Evolutionary conservation across 306 rosid species (phyloP).

Genomic region (cucumber (Cucumis sativus)): DNA sequence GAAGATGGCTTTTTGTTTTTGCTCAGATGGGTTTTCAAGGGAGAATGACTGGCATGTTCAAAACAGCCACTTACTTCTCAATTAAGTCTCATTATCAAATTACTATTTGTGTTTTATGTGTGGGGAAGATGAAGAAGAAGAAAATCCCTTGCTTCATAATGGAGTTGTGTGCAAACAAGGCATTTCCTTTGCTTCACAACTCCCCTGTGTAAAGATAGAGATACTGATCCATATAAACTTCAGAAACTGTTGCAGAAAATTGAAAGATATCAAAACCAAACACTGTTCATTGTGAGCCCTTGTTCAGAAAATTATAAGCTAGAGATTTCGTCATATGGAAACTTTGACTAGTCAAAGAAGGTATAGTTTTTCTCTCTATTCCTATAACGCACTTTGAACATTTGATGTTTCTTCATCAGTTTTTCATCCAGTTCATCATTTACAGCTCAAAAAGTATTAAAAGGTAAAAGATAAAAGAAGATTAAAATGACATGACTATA

Average conservation of each 20-base stretch:
- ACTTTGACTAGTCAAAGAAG: conserved; percentile 7
- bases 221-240: background rate
- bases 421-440: background rate
- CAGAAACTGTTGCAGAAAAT: background rate
- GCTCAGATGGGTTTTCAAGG: background rate
- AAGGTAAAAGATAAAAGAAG: background rate
- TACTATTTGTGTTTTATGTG: background rate
- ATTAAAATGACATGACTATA: background rate
- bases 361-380: background rate
- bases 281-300: background rate
- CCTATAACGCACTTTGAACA: background rate
- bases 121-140: conserved; percentile 1
- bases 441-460: background rate
- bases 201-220: background rate
- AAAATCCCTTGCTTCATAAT: conserved; percentile 39
- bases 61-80: background rate
- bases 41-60: background rate
- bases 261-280: background rate
- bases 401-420: background rate
- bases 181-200: conserved; percentile 31
- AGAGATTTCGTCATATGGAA: background rate
- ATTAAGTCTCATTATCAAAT: background rate
- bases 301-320: conserved; percentile 1
- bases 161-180: conserved; percentile 27
- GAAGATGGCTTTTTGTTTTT: conserved; percentile 13